Evolutionary conservation across 2,329 filamentous ascomycete species (phyloP).

Genomic region (Diaporthe destruens): DNA sequence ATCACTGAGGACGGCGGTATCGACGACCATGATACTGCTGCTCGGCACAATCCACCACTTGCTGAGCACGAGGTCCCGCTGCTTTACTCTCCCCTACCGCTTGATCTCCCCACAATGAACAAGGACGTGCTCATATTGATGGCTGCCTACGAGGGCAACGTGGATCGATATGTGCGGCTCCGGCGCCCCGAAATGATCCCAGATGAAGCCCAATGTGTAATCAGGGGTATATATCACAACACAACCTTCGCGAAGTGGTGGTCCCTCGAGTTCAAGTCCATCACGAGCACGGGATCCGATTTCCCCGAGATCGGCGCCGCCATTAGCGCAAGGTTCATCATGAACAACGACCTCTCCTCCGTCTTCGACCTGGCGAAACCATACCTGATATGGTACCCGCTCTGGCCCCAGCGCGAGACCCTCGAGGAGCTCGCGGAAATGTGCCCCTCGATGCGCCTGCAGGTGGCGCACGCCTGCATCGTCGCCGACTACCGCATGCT

Average conservation of each 20-base stretch:
- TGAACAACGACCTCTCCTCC: neutral
- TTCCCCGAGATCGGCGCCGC: neutral
- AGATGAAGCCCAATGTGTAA: neutral
- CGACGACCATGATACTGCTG: neutral
- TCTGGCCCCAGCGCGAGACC: neutral
- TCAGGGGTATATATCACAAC: neutral
- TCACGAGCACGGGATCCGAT: neutral
- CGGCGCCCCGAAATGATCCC: neutral
- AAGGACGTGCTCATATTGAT: constrained; percentile 18
- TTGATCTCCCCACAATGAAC: neutral
- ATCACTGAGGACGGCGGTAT: neutral
- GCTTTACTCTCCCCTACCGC: neutral
- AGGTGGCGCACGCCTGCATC: neutral
- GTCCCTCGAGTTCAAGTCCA: neutral
- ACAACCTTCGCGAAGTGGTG: neutral
- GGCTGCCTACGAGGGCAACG: constrained; percentile 21
- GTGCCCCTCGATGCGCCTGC: neutral
- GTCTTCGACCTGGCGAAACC: neutral
- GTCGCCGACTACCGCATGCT: neutral
- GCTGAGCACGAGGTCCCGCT: neutral
- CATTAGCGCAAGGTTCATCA: neutral
- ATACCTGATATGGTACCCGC: neutral
- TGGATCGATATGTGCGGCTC: constrained; percentile 10
- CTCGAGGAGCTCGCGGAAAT: neutral
- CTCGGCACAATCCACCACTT: neutral